Percentiles rank a stretch among this genome's conserved stretches.
Evolutionary conservation across 129 eudicot species (phyloP).

Genomic region (Tanacetum coccineum): DNA sequence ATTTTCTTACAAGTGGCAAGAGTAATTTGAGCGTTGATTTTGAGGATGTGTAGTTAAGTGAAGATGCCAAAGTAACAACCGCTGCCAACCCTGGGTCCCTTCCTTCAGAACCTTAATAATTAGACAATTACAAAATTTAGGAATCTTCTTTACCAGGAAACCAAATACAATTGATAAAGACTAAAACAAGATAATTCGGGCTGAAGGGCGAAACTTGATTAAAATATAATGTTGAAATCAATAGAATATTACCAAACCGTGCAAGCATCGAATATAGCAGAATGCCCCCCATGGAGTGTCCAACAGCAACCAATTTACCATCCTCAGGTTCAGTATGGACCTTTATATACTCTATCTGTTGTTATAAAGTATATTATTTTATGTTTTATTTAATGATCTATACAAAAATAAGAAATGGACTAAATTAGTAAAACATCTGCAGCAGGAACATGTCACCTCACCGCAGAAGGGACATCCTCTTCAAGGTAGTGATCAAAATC

Average conservation of each 20-base stretch:
- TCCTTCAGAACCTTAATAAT: constrained; percentile 61
- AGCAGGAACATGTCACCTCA: constrained; percentile 79
- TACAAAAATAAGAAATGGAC: too few relatives aligned
- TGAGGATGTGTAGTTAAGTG: constrained; percentile 85
- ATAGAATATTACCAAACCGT: constrained; percentile 54
- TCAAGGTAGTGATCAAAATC: constrained; percentile 95
- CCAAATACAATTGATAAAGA: background rate
- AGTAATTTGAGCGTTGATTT: constrained; percentile 80
- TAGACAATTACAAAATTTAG: background rate
- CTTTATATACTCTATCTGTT: constrained; percentile 83
- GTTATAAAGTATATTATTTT: constrained; percentile 3
- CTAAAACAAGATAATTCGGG: too few relatives aligned
- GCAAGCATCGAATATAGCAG: constrained; percentile 81
- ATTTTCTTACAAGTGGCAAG: constrained; percentile 78
- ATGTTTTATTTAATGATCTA: background rate
- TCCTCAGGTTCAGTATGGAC: constrained; percentile 64
- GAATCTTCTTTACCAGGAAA: constrained; percentile 7
- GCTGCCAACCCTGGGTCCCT: constrained; percentile 73
- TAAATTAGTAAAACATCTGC: background rate
- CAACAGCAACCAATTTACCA: constrained; percentile 78
- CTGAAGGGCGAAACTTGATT: background rate
- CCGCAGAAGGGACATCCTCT: constrained; percentile 98
- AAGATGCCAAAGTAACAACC: constrained; percentile 87
- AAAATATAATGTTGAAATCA: background rate
- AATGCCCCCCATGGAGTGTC: constrained; percentile 99